Percentiles rank a stretch among this genome's conserved stretches.
phyloP scores from a whole-genome alignment of 78 protist species.

The Dictyostelium capitatum region DNA sequence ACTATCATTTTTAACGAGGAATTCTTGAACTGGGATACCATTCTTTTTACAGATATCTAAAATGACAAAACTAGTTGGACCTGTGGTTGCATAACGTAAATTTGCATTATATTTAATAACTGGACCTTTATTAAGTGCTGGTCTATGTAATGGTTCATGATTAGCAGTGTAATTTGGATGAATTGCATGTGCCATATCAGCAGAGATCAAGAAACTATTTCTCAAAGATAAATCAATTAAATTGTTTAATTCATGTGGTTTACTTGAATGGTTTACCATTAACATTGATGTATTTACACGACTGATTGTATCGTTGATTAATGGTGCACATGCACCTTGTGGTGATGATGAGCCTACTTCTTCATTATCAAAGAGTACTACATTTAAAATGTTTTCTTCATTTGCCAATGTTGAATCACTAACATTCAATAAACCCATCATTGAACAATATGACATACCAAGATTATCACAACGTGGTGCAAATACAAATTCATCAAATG shows the following conservation, averaged over 20 bases:
- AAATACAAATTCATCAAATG: conserved; percentile 89
- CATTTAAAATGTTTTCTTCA: conserved; percentile 58
- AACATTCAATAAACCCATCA: conserved; percentile 60
- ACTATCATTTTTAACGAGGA: conserved; percentile 93
- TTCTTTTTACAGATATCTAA: conserved; percentile 84
- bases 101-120: conserved; percentile 96
- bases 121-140: conserved; percentile 92
- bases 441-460: conserved; percentile 84
- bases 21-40: conserved; percentile 92
- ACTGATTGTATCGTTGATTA: conserved; percentile 71
- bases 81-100: conserved; percentile 96
- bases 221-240: conserved; percentile 49
- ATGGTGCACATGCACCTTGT: conserved; percentile 85
- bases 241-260: neutral
- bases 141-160: conserved; percentile 95
- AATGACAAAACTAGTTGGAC: conserved; percentile 67
- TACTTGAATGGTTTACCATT: neutral
- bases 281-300: conserved; percentile 61
- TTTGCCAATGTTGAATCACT: conserved; percentile 8
- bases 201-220: conserved; percentile 88
- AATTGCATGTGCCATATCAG: conserved; percentile 98
- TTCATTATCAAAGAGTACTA: conserved; percentile 95
- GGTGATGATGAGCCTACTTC: conserved; percentile 90
- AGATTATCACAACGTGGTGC: conserved; percentile 97
- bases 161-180: conserved; percentile 96